Conservation (phyloP, 202 grass and related monocot species). For the Zizania palustris region DNA sequence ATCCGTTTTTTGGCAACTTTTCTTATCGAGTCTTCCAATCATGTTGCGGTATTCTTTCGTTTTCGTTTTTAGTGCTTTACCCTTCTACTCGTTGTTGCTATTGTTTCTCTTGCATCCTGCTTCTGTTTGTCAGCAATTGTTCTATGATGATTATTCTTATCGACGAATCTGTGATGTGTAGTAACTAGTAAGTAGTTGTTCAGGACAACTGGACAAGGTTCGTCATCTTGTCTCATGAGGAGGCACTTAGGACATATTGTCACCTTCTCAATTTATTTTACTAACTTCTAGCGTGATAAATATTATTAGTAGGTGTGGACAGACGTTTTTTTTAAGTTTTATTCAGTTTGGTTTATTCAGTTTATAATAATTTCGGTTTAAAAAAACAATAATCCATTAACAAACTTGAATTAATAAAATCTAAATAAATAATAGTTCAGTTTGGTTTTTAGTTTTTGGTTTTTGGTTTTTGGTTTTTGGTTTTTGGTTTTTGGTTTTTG, state of each 20-base stretch:
- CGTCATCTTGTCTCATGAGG: conserved; percentile 19
- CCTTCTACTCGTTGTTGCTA: not conserved
- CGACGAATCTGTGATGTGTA: conserved; percentile 3
- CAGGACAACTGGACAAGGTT: not conserved
- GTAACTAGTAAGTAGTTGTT: not conserved
- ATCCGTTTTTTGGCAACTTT: conserved; percentile 29
- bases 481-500: too few species aligned
- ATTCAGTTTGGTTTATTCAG: too few species aligned
- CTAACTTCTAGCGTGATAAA: not conserved
- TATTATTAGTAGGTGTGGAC: not conserved
- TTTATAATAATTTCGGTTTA: too few species aligned
- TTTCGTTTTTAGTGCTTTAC: not conserved
- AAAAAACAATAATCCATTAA: too few species aligned
- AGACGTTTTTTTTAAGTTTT: too few species aligned
- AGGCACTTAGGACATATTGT: conserved; percentile 27
- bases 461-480: too few species aligned
- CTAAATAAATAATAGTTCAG: too few species aligned
- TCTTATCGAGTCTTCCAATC: conserved; percentile 31
- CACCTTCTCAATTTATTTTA: conserved; percentile 2
- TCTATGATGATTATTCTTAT: conserved; percentile 24
- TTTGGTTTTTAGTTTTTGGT: too few species aligned
- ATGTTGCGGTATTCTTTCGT: conserved; percentile 14
- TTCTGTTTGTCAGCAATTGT: conserved; percentile 3
- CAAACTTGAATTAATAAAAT: too few species aligned
- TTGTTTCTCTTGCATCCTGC: conserved; percentile 5